Evolutionary conservation across 2,329 filamentous ascomycete species (phyloP), one percentile per base, ranked within the genome.

Genomic region (Orbilia blumenaviensis): DNA sequence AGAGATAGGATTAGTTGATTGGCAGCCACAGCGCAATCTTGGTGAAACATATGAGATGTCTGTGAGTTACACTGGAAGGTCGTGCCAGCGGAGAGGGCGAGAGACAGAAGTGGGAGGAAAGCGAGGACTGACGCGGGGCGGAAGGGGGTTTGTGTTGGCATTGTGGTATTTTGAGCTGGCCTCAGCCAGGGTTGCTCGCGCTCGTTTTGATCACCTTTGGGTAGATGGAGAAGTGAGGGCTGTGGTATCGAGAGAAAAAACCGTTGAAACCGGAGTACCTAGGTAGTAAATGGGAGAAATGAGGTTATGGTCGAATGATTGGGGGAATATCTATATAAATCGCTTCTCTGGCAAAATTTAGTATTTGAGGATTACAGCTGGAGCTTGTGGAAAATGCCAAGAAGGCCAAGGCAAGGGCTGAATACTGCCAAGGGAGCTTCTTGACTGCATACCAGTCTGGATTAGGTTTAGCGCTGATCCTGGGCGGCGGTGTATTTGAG

Each of bases 31-130:
- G 54, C 64, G 14, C 71, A 68, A 32, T 75, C 46, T 23, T 75
- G 71, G 14, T 68, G 71, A 38, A 75, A 75, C 38, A 61, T 56
- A 10, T 36, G 62, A 4, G 54, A 38, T 5, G 29, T 58, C 25
- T 76, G 58, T 21, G 64, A 69, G 14, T 76, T 64, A 29, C 72
- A 76, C 66, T 64, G 36, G 56, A 42, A 76, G n/a, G 72, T 69
- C 27, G 60, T 60, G 36, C 64, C 64, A 41, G 64, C 42, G 25
- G 72, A 61, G 58, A 76, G 29, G 12, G 50, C 34, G 58, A 67
- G 41, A 6, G 64, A 23, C 34, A 66, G 2, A 32, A 68, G 23
- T 25, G 54, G 38, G 10, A 76, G 64, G 12, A 76, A 12, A 58
- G 64, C 42, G 41, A 76, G 50, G 14, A 76, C 48, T 12, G 41